Percentiles rank a stretch among this genome's conserved stretches.
These are phyloP conservation scores for Samsoniella hepiali DNA, from an alignment of 2,329 filamentous ascomycete genomes.

Conservation along the genomic window DNA sequence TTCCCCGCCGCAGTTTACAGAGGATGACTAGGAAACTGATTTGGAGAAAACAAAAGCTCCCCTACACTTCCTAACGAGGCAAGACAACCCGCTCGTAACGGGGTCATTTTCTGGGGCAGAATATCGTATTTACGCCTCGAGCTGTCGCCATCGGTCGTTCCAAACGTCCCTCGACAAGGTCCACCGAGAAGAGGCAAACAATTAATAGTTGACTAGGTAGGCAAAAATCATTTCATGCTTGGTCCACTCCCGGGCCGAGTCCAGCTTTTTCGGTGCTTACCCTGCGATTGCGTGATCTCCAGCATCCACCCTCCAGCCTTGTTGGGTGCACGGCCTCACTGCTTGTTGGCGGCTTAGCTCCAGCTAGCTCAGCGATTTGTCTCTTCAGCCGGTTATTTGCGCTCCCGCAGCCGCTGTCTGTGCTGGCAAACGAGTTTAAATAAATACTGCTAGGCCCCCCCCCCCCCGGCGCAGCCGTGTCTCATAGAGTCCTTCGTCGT, in stretches of 20 bases:
- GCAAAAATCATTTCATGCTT: too few relatives aligned
- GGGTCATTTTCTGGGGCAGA: background rate
- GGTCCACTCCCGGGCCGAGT: slow-evolving; percentile 3
- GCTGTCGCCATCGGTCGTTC: background rate
- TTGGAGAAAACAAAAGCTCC: background rate
- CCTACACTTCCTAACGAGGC: background rate
- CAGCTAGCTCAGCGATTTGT: background rate
- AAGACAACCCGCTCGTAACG: background rate
- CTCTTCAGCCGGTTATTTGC: background rate
- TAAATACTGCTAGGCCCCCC: background rate
- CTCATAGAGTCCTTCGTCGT: background rate
- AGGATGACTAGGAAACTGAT: background rate
- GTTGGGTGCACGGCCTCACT: background rate
- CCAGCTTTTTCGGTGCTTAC: background rate
- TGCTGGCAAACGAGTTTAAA: background rate
- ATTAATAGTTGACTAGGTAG: background rate
- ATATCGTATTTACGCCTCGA: slow-evolving; percentile 4
- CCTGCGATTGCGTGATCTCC: slow-evolving; percentile 11
- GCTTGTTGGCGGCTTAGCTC: background rate
- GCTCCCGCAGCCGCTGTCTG: background rate
- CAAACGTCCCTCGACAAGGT: background rate
- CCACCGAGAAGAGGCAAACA: background rate
- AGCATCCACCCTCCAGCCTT: background rate
- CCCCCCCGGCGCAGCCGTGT: background rate
- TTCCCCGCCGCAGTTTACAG: background rate